phyloP scores from a whole-genome alignment of 352 stramenopile genomes.

The Globisporangium emineosum region DNA sequence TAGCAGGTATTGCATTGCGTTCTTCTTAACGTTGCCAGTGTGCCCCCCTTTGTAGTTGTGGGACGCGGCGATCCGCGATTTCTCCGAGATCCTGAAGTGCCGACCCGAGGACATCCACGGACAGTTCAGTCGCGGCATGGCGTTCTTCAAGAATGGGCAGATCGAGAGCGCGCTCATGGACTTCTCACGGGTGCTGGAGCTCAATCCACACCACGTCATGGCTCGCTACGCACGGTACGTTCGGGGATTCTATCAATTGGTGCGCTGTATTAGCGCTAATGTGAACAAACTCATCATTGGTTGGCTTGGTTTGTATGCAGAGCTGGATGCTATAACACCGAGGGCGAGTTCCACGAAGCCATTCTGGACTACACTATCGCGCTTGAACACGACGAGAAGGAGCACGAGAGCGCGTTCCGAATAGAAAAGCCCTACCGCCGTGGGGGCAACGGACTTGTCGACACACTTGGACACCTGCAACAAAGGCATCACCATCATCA shows the following conservation, averaged over 20 bases:
- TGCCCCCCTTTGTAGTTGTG: constrained; percentile 25
- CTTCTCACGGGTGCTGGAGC: constrained; percentile 57
- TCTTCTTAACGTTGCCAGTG: background rate
- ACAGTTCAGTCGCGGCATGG: constrained; percentile 73
- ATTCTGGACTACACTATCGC: constrained; percentile 79
- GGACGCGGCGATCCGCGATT: constrained; percentile 49
- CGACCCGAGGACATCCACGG: constrained; percentile 58
- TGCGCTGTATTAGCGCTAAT: background rate
- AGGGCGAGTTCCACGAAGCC: constrained; percentile 63
- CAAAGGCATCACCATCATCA: background rate
- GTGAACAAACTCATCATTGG: background rate
- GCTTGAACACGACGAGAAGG: constrained; percentile 60
- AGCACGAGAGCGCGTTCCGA: constrained; percentile 29
- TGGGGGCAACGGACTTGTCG: constrained; percentile 7
- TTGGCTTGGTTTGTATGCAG: constrained; percentile 20
- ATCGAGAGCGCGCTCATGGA: constrained; percentile 58
- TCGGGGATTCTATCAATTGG: background rate
- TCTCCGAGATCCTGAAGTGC: constrained; percentile 42
- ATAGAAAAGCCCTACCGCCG: constrained; percentile 22
- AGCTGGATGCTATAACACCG: constrained; percentile 67
- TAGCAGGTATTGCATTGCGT: background rate
- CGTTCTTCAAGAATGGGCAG: constrained; percentile 48
- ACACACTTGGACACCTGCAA: background rate
- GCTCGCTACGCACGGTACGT: constrained; percentile 57
- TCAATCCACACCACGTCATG: constrained; percentile 79